Percentiles rank a stretch among this genome's conserved stretches.
phyloP scores from a whole-genome alignment of 1,284 basidiomycete species.

The Anthracocystis panici-leucophaei region DNA sequence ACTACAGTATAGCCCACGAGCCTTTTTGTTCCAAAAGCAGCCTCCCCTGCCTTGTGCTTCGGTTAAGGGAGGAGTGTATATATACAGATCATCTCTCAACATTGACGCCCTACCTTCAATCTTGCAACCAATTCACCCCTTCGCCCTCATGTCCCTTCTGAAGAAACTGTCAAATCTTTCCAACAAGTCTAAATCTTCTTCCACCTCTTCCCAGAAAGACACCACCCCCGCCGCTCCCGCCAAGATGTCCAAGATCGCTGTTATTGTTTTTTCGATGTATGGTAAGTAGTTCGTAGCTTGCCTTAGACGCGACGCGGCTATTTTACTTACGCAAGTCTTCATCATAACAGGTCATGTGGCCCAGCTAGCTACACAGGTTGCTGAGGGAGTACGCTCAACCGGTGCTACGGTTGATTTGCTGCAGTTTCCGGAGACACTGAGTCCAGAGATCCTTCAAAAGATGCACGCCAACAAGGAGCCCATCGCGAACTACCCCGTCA shows the following conservation, averaged over 20 bases:
- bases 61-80: neutral
- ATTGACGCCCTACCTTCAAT: neutral
- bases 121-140: neutral
- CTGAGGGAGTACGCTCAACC: too few species aligned
- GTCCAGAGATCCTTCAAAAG: slow-evolving; percentile 78
- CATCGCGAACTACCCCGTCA: slow-evolving; percentile 77
- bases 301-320: too few species aligned
- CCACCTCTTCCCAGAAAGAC: slow-evolving; percentile 22
- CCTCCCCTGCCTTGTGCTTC: neutral
- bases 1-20: too few species aligned
- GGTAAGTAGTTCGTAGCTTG: too few species aligned
- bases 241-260: slow-evolving; percentile 58
- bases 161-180: slow-evolving; percentile 42
- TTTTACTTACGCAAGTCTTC: too few species aligned
- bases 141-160: slow-evolving; percentile 9
- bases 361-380: too few species aligned
- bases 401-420: slow-evolving; percentile 79
- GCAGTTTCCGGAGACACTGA: slow-evolving; percentile 86
- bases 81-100: neutral
- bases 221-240: slow-evolving; percentile 26
- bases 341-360: slow-evolving; percentile 65
- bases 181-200: slow-evolving; percentile 45
- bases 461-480: slow-evolving; percentile 77
- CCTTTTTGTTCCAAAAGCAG: neutral
- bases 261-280: slow-evolving; percentile 54